phyloP scores from a whole-genome alignment of 2,329 filamentous ascomycete genomes.

The Botryotinia convoluta region DNA sequence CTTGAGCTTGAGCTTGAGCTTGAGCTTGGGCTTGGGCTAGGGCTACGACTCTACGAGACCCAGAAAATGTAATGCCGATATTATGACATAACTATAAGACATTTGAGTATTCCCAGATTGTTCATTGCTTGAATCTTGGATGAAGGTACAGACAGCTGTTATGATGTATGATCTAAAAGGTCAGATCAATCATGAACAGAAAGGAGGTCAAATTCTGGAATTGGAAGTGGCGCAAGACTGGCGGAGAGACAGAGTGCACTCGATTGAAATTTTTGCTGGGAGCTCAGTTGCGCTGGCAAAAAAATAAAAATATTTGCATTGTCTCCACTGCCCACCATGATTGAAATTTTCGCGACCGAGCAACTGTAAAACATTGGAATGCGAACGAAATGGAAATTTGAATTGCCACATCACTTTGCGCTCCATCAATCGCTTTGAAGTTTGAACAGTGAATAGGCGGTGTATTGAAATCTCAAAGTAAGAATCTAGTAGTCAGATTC shows the following conservation, averaged over 20 bases:
- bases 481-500: not conserved
- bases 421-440: not conserved
- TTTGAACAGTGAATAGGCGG: not conserved
- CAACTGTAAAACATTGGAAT: not conserved
- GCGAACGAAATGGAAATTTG: not conserved
- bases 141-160: not conserved
- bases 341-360: not conserved
- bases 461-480: not conserved
- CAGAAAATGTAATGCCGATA: not conserved
- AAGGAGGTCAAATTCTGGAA: not conserved
- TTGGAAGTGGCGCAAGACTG: not conserved
- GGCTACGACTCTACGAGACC: not conserved
- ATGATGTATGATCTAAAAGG: not conserved
- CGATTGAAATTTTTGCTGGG: not conserved
- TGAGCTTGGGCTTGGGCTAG: not conserved
- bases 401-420: slow-evolving; percentile 4
- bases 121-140: not conserved
- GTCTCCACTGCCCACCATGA: not conserved
- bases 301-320: not conserved
- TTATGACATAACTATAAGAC: not conserved
- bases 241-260: not conserved
- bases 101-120: not conserved
- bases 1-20: not conserved
- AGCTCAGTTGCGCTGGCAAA: slow-evolving; percentile 3
- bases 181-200: not conserved